Evolutionary conservation across 352 stramenopile species (phyloP).

Genomic region (Pythium angustatum): DNA sequence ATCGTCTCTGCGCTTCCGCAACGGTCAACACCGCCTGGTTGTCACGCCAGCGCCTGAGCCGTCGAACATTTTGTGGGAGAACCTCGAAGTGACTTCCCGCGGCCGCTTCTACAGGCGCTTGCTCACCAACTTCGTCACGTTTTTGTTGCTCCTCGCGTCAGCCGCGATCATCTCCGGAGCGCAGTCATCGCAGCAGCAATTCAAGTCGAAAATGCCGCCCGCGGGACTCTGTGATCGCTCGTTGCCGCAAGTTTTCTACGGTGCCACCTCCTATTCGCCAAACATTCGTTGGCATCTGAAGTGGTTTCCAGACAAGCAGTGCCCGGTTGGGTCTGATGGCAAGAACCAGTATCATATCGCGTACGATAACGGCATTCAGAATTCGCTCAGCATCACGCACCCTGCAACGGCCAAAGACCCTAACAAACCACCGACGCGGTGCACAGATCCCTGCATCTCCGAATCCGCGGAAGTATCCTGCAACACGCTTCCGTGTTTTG

Average conservation of each 20-base stretch:
- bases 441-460: slow-evolving; percentile 59
- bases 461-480: slow-evolving; percentile 54
- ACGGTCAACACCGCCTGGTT: slow-evolving; percentile 44
- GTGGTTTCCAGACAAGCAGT: slow-evolving; percentile 63
- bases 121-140: slow-evolving; percentile 72
- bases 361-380: slow-evolving; percentile 65
- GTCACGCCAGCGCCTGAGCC: slow-evolving; percentile 68
- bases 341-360: slow-evolving; percentile 55
- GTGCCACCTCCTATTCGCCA: slow-evolving; percentile 32
- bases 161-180: slow-evolving; percentile 74
- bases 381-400: slow-evolving; percentile 34
- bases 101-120: slow-evolving; percentile 62
- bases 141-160: slow-evolving; percentile 71
- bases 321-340: slow-evolving; percentile 20
- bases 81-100: slow-evolving; percentile 67
- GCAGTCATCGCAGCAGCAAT: slow-evolving; percentile 66
- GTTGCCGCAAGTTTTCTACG: slow-evolving; percentile 67
- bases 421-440: slow-evolving; percentile 30
- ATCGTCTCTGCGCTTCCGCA: slow-evolving; percentile 56
- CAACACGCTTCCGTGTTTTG: slow-evolving; percentile 68
- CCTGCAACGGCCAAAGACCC: slow-evolving; percentile 15
- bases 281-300: slow-evolving; percentile 44
- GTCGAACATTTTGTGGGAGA: slow-evolving; percentile 89
- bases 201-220: slow-evolving; percentile 68
- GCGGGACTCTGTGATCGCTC: slow-evolving; percentile 57